A percentile compares a stretch with the other conserved stretches of the same genome.
Evolutionary conservation across 2,329 filamentous ascomycete species (phyloP).

Genomic region (Zopfia rhizophila): DNA sequence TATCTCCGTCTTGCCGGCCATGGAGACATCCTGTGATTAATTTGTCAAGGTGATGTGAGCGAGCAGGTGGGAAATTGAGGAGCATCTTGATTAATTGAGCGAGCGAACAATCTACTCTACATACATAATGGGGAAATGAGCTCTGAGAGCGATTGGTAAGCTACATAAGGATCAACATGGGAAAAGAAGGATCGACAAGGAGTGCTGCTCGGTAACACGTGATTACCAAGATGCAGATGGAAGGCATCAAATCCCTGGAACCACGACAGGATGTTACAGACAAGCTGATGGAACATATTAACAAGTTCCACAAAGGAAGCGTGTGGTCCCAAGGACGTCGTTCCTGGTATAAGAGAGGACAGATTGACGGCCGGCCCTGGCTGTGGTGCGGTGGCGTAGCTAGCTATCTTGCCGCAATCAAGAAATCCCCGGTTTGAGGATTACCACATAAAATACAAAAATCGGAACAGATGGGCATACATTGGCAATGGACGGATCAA

Average conservation of each 20-base stretch:
- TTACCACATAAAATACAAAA: slow-evolving; percentile 7
- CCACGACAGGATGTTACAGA: slow-evolving; percentile 7
- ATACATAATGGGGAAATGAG: too few species aligned
- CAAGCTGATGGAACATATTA: slow-evolving; percentile 13
- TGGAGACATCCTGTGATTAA: too few species aligned
- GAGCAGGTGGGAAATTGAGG: too few species aligned
- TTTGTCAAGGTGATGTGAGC: too few species aligned
- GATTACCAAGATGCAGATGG: slow-evolving; percentile 5
- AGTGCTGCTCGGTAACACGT: too few species aligned
- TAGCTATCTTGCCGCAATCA: neutral
- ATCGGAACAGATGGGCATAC: slow-evolving; percentile 8
- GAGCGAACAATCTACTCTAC: too few species aligned
- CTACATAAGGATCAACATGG: too few species aligned
- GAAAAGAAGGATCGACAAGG: too few species aligned
- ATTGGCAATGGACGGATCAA: slow-evolving; percentile 8
- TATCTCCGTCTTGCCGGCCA: slow-evolving; percentile 5
- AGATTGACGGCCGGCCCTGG: slow-evolving; percentile 13
- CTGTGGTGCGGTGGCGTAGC: slow-evolving; percentile 15
- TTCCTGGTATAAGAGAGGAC: slow-evolving; percentile 24
- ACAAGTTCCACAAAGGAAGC: slow-evolving; percentile 14
- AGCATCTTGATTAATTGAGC: too few species aligned
- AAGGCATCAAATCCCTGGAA: slow-evolving; percentile 11
- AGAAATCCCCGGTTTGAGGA: slow-evolving; percentile 5
- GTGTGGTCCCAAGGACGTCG: slow-evolving; percentile 17
- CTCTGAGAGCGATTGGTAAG: too few species aligned